These are phyloP conservation scores for Pachyrhizus erosus DNA, from an alignment of 306 rosid species.

Conservation along the genomic window DNA sequence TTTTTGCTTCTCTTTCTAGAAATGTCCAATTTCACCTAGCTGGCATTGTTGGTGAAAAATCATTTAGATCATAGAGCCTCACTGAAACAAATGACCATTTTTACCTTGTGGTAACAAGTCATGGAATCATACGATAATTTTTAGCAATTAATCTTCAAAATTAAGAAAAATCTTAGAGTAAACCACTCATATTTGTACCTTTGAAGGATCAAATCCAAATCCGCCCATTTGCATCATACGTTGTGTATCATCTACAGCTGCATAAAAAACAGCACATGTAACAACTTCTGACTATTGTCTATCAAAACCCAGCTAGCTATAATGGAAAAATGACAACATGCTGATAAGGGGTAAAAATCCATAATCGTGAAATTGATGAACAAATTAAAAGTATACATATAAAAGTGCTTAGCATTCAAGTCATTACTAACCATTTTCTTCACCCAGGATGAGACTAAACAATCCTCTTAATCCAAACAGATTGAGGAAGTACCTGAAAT, in stretches of 20 bases:
- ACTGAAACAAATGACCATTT: neutral
- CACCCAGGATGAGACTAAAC: slow-evolving; percentile 98
- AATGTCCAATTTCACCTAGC: neutral
- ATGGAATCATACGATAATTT: neutral
- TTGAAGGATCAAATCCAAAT: slow-evolving; percentile 91
- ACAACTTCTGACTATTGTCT: slow-evolving; percentile 27
- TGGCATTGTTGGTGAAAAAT: neutral
- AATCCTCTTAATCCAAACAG: slow-evolving; percentile 96
- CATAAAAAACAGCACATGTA: slow-evolving; percentile 42
- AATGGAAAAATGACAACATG: neutral
- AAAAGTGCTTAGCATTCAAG: slow-evolving; percentile 1
- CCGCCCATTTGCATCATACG: slow-evolving; percentile 99
- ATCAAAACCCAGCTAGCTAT: slow-evolving; percentile 21
- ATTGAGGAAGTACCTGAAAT: slow-evolving; percentile 94
- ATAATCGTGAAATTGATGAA: slow-evolving; percentile 23
- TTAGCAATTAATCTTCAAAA: slow-evolving; percentile 17
- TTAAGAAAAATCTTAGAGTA: slow-evolving; percentile 22
- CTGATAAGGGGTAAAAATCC: neutral
- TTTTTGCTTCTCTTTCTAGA: neutral
- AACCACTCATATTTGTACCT: slow-evolving; percentile 59
- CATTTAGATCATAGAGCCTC: neutral
- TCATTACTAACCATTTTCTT: slow-evolving; percentile 90
- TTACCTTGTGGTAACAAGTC: neutral
- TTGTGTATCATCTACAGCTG: slow-evolving; percentile 98
- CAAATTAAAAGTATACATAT: neutral